Evolutionary conservation across 1,139 yeast genomes (phyloP), one percentile per base, ranked within the genome.

Genomic region (Nakaseomyces kungkrabaensis): DNA sequence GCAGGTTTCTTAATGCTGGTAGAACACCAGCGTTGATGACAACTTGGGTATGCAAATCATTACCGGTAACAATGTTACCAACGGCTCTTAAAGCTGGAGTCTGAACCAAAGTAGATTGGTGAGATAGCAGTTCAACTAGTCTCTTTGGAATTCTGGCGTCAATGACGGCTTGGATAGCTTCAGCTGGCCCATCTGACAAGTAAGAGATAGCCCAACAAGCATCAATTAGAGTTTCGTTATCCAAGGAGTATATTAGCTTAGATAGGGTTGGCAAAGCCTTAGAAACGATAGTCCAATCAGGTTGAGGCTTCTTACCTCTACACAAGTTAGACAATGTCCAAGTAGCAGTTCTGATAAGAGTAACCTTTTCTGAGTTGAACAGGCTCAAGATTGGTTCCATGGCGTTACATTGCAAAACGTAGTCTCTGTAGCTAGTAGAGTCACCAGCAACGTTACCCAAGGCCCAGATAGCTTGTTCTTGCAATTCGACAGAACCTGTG

Each of bases 181-280:
- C 92, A 57, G 87, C 76, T 38, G 95, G 80, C 45, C 98, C 98
- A 68, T 92, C 98, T 49, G 94, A 82, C 53, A 92, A 73, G 68
- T 92, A 94, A 1, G 96, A 87, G 50, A 94, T 90, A 26, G 98
- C 97, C 98, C 98, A 94, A 72, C 97, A 89, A 45, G 98, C 96
- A 70, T 92, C 98, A 56, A 89, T 89, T 64, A 92, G 75, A 36
- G 96, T 90, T 71, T 92, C 98, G 46, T 85, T 83, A 67, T 92
- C 98, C 58, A 85, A 79, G 11, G 95, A 86, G 68, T 85, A 92
- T 58, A 92, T 85, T 60, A 92, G 76, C 72, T 89, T 88, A 48
- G 97, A 89, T 66, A 92, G 77, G 17, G 96, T 87, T 56, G 97
- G 97, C 59, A 92, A 76, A 43, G 97, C 96, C 59, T 79, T 78